Conservation (phyloP, 2,329 filamentous ascomycete species). For the Emmonsiellopsis sp. region DNA sequence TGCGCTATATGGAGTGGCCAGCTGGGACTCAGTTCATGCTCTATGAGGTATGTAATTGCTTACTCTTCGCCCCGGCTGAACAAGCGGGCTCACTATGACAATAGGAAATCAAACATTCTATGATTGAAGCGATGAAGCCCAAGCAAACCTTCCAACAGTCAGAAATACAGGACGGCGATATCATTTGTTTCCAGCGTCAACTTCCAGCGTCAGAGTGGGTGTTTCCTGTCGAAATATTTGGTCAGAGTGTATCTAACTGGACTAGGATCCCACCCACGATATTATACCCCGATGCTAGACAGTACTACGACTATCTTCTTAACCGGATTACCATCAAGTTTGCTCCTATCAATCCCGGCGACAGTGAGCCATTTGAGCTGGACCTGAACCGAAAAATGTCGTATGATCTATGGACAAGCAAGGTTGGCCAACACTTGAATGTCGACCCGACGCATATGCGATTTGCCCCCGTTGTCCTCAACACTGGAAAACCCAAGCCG, state of each 20-base stretch:
- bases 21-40: constrained; percentile 62
- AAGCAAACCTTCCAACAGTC: constrained; percentile 84
- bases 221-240: neutral
- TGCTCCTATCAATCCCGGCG: constrained; percentile 47
- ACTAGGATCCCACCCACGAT: constrained; percentile 30
- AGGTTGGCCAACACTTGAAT: constrained; percentile 67
- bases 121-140: constrained; percentile 90
- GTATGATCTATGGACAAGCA: constrained; percentile 78
- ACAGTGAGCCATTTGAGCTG: constrained; percentile 62
- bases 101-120: constrained; percentile 87
- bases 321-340: constrained; percentile 76
- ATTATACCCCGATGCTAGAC: constrained; percentile 57
- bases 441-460: constrained; percentile 80
- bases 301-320: constrained; percentile 88
- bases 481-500: constrained; percentile 65
- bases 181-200: constrained; percentile 81
- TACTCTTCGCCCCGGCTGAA: neutral
- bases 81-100: constrained; percentile 13
- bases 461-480: constrained; percentile 76
- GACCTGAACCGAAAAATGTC: constrained; percentile 77
- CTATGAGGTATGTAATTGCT: constrained; percentile 54
- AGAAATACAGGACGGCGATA: constrained; percentile 94
- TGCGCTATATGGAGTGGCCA: constrained; percentile 78
- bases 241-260: neutral
- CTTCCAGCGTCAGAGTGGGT: constrained; percentile 32